Percentiles rank a stretch among this genome's conserved stretches.
phyloP scores from a whole-genome alignment of 768 basidiomycete genomes.

The Tricholoma sp. region DNA sequence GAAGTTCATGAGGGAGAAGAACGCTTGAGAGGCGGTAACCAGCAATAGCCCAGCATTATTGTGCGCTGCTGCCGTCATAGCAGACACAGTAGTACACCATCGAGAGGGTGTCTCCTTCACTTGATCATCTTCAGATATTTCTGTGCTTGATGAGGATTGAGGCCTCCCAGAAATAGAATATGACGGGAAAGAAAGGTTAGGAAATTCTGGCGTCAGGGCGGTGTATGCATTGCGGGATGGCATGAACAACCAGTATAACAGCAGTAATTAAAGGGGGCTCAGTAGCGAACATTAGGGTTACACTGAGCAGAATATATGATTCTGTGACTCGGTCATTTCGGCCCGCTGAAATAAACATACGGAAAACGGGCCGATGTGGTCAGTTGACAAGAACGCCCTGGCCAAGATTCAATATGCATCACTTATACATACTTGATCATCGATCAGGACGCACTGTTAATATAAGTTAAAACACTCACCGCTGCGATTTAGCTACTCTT shows the following conservation, averaged over 20 bases:
- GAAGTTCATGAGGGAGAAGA: slow-evolving; percentile 55
- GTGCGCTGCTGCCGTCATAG: slow-evolving; percentile 4
- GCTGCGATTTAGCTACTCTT: too few species aligned
- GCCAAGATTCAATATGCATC: too few species aligned
- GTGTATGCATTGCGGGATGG: slow-evolving; percentile 9
- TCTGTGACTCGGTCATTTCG: too few species aligned
- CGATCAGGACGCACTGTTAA: too few species aligned
- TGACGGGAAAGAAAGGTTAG: slow-evolving; percentile 10
- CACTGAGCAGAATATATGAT: too few species aligned
- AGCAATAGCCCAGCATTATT: slow-evolving; percentile 54
- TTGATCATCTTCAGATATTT: slow-evolving; percentile 2
- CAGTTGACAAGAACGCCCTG: too few species aligned
- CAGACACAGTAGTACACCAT: slow-evolving; percentile 3
- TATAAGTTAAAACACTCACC: too few species aligned
- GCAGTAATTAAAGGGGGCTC: background rate
- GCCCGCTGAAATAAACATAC: too few species aligned
- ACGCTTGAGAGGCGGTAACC: slow-evolving; percentile 50
- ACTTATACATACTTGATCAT: too few species aligned
- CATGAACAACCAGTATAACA: background rate
- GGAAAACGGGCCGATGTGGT: too few species aligned
- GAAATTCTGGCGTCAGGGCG: slow-evolving; percentile 15
- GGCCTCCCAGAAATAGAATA: slow-evolving; percentile 1
- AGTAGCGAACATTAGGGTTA: too few species aligned
- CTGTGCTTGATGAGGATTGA: slow-evolving; percentile 5
- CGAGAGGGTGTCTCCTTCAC: background rate